Conservation (phyloP, 2,329 filamentous ascomycete species). For the Dactylellina sp. region DNA sequence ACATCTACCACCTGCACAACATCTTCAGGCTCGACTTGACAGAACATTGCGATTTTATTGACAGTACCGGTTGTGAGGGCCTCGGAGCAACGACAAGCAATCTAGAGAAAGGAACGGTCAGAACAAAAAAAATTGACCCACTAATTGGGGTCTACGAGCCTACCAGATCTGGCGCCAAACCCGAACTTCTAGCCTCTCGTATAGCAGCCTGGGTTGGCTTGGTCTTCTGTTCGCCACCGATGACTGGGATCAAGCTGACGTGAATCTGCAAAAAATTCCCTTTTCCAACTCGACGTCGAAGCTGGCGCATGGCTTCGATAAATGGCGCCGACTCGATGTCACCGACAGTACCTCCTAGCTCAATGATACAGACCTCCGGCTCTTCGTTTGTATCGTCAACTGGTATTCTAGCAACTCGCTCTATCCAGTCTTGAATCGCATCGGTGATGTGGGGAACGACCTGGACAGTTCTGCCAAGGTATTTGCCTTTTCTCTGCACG, state of each 20-base stretch:
- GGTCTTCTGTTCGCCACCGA: constrained; percentile 86
- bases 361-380: constrained; percentile 92
- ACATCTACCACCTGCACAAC: constrained; percentile 90
- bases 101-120: constrained; percentile 66
- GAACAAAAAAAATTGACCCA: not conserved
- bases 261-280: constrained; percentile 89
- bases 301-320: constrained; percentile 84
- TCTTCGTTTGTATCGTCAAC: constrained; percentile 84
- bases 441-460: constrained; percentile 93
- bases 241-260: constrained; percentile 86
- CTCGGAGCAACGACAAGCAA: constrained; percentile 89
- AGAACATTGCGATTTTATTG: constrained; percentile 88
- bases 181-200: constrained; percentile 82
- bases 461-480: constrained; percentile 88
- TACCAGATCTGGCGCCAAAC: constrained; percentile 65
- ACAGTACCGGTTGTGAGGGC: constrained; percentile 79
- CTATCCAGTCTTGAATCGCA: constrained; percentile 91
- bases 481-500: constrained; percentile 72
- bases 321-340: constrained; percentile 91
- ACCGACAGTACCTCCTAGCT: constrained; percentile 70
- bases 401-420: constrained; percentile 83
- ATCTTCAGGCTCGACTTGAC: constrained; percentile 85
- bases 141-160: constrained; percentile 7
- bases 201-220: constrained; percentile 96
- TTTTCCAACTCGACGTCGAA: constrained; percentile 77